Conservation (phyloP, 2,329 filamentous ascomycete species). For the Dothidotthia symphoricarpi region DNA sequence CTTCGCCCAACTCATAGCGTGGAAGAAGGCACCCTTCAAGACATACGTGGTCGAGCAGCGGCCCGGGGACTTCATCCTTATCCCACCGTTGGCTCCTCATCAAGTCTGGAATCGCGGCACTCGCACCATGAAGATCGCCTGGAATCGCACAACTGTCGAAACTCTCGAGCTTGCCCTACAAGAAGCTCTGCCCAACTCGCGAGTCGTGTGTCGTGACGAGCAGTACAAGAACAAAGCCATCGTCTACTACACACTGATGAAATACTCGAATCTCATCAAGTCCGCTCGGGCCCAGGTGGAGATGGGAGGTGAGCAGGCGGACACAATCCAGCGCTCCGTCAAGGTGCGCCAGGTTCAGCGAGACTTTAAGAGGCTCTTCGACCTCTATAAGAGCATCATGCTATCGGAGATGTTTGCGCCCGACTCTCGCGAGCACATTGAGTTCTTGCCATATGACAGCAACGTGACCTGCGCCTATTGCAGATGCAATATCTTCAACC, state of each 20-base stretch:
- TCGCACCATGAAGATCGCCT: conserved; percentile 93
- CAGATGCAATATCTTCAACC: conserved; percentile 93
- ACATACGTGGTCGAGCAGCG: conserved; percentile 91
- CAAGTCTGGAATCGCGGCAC: conserved; percentile 98
- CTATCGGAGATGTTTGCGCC: conserved; percentile 82
- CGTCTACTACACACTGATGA: conserved; percentile 79
- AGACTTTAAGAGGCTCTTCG: conserved; percentile 80
- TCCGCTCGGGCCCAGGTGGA: conserved; percentile 59
- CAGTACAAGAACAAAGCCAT: conserved; percentile 99
- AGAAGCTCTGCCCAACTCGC: conserved; percentile 83
- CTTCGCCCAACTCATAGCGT: conserved; percentile 92
- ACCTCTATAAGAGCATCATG: conserved; percentile 73
- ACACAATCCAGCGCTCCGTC: conserved; percentile 39
- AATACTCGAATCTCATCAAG: conserved; percentile 65
- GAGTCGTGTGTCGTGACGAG: conserved; percentile 91
- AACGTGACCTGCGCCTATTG: conserved; percentile 96
- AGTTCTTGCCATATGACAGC: conserved; percentile 79
- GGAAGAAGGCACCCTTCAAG: conserved; percentile 90
- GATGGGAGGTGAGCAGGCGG: conserved; percentile 38
- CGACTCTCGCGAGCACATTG: conserved; percentile 65
- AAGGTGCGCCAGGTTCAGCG: conserved; percentile 69
- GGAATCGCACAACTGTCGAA: conserved; percentile 93
- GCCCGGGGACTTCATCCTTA: conserved; percentile 86
- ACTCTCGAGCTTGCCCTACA: conserved; percentile 81
- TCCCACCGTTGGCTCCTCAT: conserved; percentile 89